phyloP scores from a whole-genome alignment of 257 asterid genomes.

The Solanum virginianum region DNA sequence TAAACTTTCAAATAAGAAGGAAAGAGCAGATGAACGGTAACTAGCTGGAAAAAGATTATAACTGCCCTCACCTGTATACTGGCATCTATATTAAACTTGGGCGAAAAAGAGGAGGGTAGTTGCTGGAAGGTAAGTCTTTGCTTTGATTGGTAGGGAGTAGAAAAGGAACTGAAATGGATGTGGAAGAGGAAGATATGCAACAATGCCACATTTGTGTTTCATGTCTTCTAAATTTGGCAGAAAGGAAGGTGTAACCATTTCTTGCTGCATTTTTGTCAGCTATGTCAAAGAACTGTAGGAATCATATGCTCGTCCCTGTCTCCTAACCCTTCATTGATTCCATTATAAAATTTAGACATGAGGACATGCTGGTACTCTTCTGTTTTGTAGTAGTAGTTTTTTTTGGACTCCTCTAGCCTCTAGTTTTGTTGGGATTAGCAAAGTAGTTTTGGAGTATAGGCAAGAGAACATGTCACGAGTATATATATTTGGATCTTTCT shows the following conservation, averaged over 20 bases:
- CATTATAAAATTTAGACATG: background rate
- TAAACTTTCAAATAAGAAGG: background rate
- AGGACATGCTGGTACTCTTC: background rate
- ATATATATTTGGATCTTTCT: background rate
- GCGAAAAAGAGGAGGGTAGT: background rate
- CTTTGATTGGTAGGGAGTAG: background rate
- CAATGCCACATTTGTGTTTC: background rate
- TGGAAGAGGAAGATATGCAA: background rate
- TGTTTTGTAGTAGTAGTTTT: background rate
- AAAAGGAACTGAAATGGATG: background rate
- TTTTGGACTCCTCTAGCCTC: background rate
- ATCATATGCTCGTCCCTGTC: background rate
- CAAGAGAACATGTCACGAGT: background rate
- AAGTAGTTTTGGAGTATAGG: background rate
- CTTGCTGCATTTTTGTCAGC: background rate
- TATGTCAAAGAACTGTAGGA: background rate
- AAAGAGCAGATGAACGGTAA: background rate
- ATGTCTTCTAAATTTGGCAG: background rate
- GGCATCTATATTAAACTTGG: background rate
- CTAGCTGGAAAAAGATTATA: background rate
- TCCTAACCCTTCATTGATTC: background rate
- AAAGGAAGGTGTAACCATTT: background rate
- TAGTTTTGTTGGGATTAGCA: background rate
- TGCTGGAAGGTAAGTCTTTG: background rate
- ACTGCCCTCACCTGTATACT: background rate